Conservation (phyloP, 352 stramenopile species). For the Aphanomyces stellatus region DNA sequence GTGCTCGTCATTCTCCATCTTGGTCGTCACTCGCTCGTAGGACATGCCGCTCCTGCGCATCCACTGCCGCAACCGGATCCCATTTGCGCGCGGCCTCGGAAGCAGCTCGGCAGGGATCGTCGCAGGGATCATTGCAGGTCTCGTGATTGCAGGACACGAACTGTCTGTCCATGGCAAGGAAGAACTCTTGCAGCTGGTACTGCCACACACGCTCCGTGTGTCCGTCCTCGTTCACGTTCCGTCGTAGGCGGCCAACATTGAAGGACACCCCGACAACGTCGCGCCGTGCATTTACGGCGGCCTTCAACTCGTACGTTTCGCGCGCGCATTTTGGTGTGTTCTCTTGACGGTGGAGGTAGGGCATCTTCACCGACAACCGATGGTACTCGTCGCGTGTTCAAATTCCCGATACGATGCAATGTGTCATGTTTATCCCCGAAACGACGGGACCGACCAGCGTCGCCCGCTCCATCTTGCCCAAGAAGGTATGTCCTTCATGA, state of each 20-base stretch:
- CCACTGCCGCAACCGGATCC: conserved; percentile 97
- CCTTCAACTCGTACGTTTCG: conserved; percentile 86
- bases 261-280: conserved; percentile 99
- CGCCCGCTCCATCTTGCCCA: conserved; percentile 87
- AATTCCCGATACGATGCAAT: conserved; percentile 93
- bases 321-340: background rate
- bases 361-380: conserved; percentile 88
- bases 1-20: no score
- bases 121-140: conserved; percentile 95
- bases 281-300: conserved; percentile 98
- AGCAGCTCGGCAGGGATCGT: conserved; percentile 98
- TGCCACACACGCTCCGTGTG: background rate
- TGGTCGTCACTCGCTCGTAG: background rate
- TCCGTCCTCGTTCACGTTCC: background rate
- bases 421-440: conserved; percentile 98
- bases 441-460: conserved; percentile 93
- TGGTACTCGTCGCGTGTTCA: conserved; percentile 97
- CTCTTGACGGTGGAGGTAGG: conserved; percentile 9
- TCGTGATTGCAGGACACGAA: conserved; percentile 94
- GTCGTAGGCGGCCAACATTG: conserved; percentile 87
- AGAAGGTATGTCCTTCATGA: conserved; percentile 35
- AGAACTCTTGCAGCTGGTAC: conserved; percentile 91
- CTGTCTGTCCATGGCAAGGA: conserved; percentile 85
- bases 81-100: conserved; percentile 94
- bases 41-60: conserved; percentile 92